Evolutionary conservation across 2,329 filamentous ascomycete species (phyloP), one percentile per base, ranked within the genome.

Genomic region (Fusarium oligoseptatum): DNA sequence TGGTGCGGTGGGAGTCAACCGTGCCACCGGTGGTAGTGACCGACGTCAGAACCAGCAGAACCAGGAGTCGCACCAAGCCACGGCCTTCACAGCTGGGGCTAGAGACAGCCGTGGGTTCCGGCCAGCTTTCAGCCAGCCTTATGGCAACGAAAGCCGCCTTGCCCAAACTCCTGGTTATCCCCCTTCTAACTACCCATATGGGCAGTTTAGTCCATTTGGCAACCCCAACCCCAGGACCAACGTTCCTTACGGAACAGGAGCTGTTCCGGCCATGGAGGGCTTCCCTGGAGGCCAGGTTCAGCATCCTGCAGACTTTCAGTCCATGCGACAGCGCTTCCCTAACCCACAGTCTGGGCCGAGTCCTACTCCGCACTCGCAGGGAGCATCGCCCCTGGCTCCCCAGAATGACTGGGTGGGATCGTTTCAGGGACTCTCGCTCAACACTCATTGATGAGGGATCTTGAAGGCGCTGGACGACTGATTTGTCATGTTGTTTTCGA

Each of bases 381-480:
- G 80, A n/a, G 71, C 84, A 71, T 83, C 82, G 70, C 78, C 83
- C 74, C 83, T 88, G 67, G 80, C 82, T 60, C 81, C 82, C 34
- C 87, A 87, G 77, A 85, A 87, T 57, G 91, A 93, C 60, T 94
- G 92, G 92, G 83, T 88, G 29, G 84, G 85, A 63, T 83, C 87
- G 7, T 94, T 94, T 80, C 92, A 95, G 80, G 90, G 92, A 11
- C 84, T 95, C 20, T 95, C 93, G 3, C 87, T 95, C 72, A 93
- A 93, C 79, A 89, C 90, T 74, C 88, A 88, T 70, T 90, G 79
- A 84, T 71, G 24, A 24, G 57, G 66, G 41, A 57, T 37, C 34
- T 41, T 63, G 67, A 45, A 66, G 60, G 61, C 50, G 45, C 66
- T 70, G 60, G 65, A 65, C 41, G 20, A 65, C 48, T 45, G 20